These are phyloP conservation scores for Starmerella bombicola DNA, from an alignment of 805 yeast species.

Conservation along the genomic window DNA sequence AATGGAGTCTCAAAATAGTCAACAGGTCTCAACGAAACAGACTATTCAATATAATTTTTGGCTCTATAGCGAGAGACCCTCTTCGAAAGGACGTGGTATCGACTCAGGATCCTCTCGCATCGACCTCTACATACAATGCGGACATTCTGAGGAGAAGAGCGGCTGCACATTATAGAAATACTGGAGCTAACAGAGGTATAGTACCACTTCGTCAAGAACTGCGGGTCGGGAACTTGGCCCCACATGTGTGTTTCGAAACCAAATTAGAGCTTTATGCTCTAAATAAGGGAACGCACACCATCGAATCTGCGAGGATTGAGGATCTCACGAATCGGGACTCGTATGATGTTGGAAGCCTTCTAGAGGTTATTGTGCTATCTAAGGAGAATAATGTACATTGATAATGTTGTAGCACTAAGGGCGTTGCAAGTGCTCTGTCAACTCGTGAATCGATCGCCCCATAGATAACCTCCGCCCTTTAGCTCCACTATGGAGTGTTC, in stretches of 20 bases:
- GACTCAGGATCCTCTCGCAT: not conserved
- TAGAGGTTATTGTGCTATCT: conserved; percentile 48
- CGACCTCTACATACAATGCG: conserved; percentile 10
- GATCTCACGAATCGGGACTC: conserved; percentile 56
- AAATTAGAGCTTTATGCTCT: conserved; percentile 49
- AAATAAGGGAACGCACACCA: conserved; percentile 48
- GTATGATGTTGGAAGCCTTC: conserved; percentile 54
- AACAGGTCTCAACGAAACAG: conserved; percentile 44
- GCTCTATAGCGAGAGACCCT: conserved; percentile 1
- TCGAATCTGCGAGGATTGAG: conserved; percentile 53
- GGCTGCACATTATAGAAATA: conserved; percentile 19
- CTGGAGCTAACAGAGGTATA: conserved; percentile 38
- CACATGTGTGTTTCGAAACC: conserved; percentile 52
- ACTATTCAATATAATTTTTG: conserved; percentile 37
- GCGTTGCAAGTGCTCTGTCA: too few relatives aligned
- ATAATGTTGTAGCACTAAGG: not conserved
- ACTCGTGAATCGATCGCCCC: too few relatives aligned
- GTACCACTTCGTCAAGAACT: conserved; percentile 55
- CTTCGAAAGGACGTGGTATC: not conserved
- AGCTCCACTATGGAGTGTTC: too few relatives aligned
- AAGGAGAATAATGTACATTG: not conserved
- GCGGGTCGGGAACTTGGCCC: conserved; percentile 47
- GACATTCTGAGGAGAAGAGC: conserved; percentile 13
- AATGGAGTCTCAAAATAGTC: conserved; percentile 54
- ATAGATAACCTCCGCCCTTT: too few relatives aligned